Evolutionary conservation across 306 rosid genomes (phyloP), one percentile per base, ranked within the genome.

Genomic region (Potentilla sterilis): DNA sequence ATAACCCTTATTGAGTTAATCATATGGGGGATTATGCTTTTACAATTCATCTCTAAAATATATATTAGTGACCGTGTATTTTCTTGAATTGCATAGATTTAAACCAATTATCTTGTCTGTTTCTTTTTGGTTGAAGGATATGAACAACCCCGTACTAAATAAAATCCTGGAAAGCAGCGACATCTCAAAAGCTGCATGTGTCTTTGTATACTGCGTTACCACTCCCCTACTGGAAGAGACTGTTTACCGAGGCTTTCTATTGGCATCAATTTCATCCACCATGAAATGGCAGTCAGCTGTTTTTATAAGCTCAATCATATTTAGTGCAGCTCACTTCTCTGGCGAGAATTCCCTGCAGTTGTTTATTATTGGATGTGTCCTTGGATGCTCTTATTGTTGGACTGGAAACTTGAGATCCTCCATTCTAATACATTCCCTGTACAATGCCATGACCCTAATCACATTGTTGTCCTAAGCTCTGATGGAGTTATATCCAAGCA

Each of bases 341-440:
- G 89, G 69, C 43, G 96, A 83, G 80, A 87, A 80, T 81, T 89
- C 80, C 74, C 44, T 91, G 8, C 96, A 91, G 69, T 66, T 93
- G 76, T 87, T 89, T 90, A 72, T 88, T 81, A 77, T 93, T 73
- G 97, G 98, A 9, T 87, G 83, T 76, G 86, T 87, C 48, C 91
- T 93, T 75, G 98, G 97, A 70, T 86, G 81, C 84, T 87, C 90
- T 1, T 88, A 89, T 68, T 86, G 86, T 82, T 93, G 97, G 97
- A 86, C 89, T 52, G 92, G 89, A 54, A 87, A 88, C 79, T 86
- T 93, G 75, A 72, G 75, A 28, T 87, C 91, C 46, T 81, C 97
- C 41, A 67, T 91, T 71, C 72, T 79, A 77, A 83, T 89, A 64
- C 98, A 93, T 73, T 93, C 94, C 57, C 64, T 91, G 74, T 93